phyloP scores from a whole-genome alignment of 192 early-diverging fungal genomes.

The Gaertneriomyces sp. region DNA sequence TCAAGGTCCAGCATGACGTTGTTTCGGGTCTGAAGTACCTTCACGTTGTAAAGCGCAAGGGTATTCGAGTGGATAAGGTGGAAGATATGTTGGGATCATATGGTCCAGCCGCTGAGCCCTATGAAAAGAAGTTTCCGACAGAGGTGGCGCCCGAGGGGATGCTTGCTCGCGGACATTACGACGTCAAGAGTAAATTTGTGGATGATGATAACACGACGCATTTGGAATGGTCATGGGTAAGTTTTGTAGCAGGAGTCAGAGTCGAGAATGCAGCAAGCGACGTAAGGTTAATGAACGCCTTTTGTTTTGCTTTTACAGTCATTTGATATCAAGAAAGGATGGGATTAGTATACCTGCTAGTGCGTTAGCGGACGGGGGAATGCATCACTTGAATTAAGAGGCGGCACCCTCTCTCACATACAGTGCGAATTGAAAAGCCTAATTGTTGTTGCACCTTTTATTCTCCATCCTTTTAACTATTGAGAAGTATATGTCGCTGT shows the following conservation, averaged over 20 bases:
- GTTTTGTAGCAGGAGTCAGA: constrained; percentile 1
- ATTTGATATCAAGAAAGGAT: constrained; percentile 89
- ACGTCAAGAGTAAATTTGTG: constrained; percentile 85
- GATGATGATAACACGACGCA: constrained; percentile 86
- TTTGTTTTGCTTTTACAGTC: constrained; percentile 16
- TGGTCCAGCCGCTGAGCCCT: constrained; percentile 70
- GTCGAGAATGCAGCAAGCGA: background rate
- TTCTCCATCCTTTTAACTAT: too few relatives aligned
- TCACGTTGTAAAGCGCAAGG: constrained; percentile 85
- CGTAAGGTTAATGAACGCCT: background rate
- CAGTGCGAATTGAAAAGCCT: too few relatives aligned
- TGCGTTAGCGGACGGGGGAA: too few relatives aligned
- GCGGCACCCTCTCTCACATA: too few relatives aligned
- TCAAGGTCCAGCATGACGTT: constrained; percentile 93
- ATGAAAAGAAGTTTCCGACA: constrained; percentile 82
- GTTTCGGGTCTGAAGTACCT: constrained; percentile 93
- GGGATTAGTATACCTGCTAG: constrained; percentile 49
- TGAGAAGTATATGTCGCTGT: too few relatives aligned
- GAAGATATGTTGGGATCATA: constrained; percentile 98
- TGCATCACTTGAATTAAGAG: too few relatives aligned
- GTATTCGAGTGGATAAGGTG: constrained; percentile 80
- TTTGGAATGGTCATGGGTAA: constrained; percentile 77
- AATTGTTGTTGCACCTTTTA: too few relatives aligned
- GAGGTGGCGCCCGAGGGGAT: constrained; percentile 91
- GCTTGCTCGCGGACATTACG: constrained; percentile 89